Conservation (phyloP, 2,329 filamentous ascomycete genomes). For the Phaeosphaeriaceae sp. region DNA sequence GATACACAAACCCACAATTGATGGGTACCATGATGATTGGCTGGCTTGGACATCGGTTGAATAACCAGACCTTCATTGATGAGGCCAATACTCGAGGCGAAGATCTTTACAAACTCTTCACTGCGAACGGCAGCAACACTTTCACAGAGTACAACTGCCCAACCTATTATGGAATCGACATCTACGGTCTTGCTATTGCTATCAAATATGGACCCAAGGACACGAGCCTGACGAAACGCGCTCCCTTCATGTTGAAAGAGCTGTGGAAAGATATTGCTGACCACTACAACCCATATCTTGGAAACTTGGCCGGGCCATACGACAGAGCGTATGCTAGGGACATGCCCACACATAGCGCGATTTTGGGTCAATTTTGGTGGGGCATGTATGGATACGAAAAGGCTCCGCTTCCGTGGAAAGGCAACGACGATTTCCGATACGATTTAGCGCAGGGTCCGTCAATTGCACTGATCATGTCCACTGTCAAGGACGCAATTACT, state of each 20-base stretch:
- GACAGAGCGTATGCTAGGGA: slow-evolving; percentile 51
- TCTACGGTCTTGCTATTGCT: slow-evolving; percentile 50
- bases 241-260: slow-evolving; percentile 35
- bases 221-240: slow-evolving; percentile 38
- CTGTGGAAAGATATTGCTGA: slow-evolving; percentile 48
- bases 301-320: slow-evolving; percentile 47
- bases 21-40: slow-evolving; percentile 52
- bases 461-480: slow-evolving; percentile 44
- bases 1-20: slow-evolving; percentile 52
- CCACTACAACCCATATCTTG: slow-evolving; percentile 48
- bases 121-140: slow-evolving; percentile 39
- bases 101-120: slow-evolving; percentile 26
- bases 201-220: slow-evolving; percentile 46
- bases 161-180: slow-evolving; percentile 52
- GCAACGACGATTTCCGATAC: slow-evolving; percentile 51
- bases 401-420: slow-evolving; percentile 47
- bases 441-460: slow-evolving; percentile 52
- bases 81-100: slow-evolving; percentile 48
- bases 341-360: slow-evolving; percentile 49
- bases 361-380: slow-evolving; percentile 54
- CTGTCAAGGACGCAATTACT: slow-evolving; percentile 6
- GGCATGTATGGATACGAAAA: slow-evolving; percentile 51
- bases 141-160: slow-evolving; percentile 52
- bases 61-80: slow-evolving; percentile 46
- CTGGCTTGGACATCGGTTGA: slow-evolving; percentile 51